phyloP scores from a whole-genome alignment of 1,284 basidiomycete species.

The Microbotryum saponariae region DNA sequence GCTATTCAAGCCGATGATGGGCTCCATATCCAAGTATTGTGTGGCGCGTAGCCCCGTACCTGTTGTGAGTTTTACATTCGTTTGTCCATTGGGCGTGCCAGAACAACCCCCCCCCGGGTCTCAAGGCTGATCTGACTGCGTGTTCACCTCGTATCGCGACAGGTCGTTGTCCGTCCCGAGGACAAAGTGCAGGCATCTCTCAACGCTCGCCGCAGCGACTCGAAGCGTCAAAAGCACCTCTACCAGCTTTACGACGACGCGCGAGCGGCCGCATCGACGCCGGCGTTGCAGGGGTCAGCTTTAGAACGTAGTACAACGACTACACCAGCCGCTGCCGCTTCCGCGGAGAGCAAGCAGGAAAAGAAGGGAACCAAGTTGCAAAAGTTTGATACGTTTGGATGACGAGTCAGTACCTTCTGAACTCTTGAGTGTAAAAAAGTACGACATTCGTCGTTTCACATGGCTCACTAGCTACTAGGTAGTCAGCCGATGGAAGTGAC shows the following conservation, averaged over 20 bases:
- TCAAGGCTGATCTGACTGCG: constrained; percentile 61
- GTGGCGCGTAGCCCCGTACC: too few species aligned
- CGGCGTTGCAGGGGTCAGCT: background rate
- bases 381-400: constrained; percentile 20
- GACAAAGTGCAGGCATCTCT: constrained; percentile 32
- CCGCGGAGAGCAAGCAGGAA: constrained; percentile 1
- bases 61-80: too few species aligned
- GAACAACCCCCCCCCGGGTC: background rate
- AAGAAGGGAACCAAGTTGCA: constrained; percentile 19
- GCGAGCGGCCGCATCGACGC: background rate
- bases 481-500: too few species aligned
- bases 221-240: constrained; percentile 20
- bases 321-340: constrained; percentile 9
- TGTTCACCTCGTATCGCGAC: constrained; percentile 73
- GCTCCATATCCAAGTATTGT: constrained; percentile 41
- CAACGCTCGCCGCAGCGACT: constrained; percentile 21
- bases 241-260: constrained; percentile 21
- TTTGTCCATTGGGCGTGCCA: background rate
- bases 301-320: constrained; percentile 9
- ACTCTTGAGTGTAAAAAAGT: too few species aligned
- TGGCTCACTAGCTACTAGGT: too few species aligned
- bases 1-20: constrained; percentile 41
- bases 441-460: too few species aligned
- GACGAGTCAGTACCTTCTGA: too few species aligned
- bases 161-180: constrained; percentile 65